Evolutionary conservation across 2,329 filamentous ascomycete species (phyloP).

Genomic region (Fusarium staphyleae): DNA sequence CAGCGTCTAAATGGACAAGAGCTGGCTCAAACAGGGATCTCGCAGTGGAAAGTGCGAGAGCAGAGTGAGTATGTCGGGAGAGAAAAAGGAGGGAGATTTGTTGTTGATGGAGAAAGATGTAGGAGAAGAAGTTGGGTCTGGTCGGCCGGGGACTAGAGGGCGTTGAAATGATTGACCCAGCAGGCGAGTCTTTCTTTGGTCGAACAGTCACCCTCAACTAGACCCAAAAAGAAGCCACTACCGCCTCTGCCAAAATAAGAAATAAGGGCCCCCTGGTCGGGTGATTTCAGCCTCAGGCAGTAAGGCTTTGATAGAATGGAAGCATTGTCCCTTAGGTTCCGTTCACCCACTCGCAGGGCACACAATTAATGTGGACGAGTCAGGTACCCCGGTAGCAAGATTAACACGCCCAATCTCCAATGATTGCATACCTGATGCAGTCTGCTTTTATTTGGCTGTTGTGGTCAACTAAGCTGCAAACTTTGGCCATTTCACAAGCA

Average conservation of each 20-base stretch:
- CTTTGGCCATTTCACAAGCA: constrained; percentile 2
- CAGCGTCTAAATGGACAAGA: constrained; percentile 21
- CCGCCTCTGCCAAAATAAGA: constrained; percentile 25
- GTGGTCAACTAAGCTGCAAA: neutral
- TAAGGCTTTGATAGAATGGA: constrained; percentile 11
- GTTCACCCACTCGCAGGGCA: constrained; percentile 17
- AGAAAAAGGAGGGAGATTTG: constrained; percentile 36
- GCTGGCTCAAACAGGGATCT: constrained; percentile 17
- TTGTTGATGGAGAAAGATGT: constrained; percentile 39
- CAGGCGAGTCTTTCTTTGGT: constrained; percentile 31
- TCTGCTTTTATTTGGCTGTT: no score
- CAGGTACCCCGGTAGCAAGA: no score
- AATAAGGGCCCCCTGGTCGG: constrained; percentile 14
- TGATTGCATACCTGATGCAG: no score
- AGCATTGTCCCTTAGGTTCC: constrained; percentile 14
- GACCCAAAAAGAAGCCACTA: constrained; percentile 36
- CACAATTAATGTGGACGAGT: no score
- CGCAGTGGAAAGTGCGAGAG: constrained; percentile 23
- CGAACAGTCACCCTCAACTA: constrained; percentile 21
- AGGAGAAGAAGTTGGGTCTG: constrained; percentile 30
- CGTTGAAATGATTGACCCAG: constrained; percentile 37
- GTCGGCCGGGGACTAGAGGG: constrained; percentile 35
- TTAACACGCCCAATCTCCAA: no score
- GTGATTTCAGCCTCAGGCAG: constrained; percentile 41
- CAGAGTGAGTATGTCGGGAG: constrained; percentile 22